Evolutionary conservation across 345 rosid species (phyloP), one percentile per base, ranked within the genome.

Genomic region (Sonneratia caseolaris): DNA sequence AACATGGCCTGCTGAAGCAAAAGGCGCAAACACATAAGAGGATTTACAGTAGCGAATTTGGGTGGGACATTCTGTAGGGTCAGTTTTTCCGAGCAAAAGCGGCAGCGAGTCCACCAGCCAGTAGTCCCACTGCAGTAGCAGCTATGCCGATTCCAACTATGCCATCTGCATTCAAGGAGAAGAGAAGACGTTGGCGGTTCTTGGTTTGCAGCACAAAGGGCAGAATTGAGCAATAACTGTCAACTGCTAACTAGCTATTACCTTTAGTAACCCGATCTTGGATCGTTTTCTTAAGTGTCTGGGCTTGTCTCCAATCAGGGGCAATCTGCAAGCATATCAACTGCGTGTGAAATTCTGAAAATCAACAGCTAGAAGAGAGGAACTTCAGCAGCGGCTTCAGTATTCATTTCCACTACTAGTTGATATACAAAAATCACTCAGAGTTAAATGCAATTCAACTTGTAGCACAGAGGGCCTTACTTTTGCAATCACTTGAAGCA

Each of bases 141-240:
- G 96, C 86, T 64, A 91, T 88, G 48, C 93, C 97, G 19, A 91
- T 89, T 70, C 97, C 96, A 71, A 91, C 84, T 49, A 89, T 84
- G 73, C 97, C 97, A 85, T 91, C 97, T 91, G 76, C 77, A 77
- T 68, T 55, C 69, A 27, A n/a, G 62, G 49, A 37, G 56, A 56
- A 21, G 24, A n/a, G 37, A 11, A 42, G 38, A 19, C 7, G 70
- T 57, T 47, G 47, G 32, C 37, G 61, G 45, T 59, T 35, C 18
- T 22, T 38, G 36, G 37, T 37, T 38, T n/a, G 4, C 16, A 5
- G 24, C n/a, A 56, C 15, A 61, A 57, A 22, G 15, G 15, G 62
- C 37, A 37, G 7, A 47, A 38, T 24, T 3, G 24, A 22, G 12
- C 47, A 48, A 14, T 38, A 72, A 37, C 43, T 27, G 19, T 53